These are phyloP conservation scores for Suhomyces yuchorum DNA, from an alignment of 1,139 yeast species.

Conservation along the genomic window DNA sequence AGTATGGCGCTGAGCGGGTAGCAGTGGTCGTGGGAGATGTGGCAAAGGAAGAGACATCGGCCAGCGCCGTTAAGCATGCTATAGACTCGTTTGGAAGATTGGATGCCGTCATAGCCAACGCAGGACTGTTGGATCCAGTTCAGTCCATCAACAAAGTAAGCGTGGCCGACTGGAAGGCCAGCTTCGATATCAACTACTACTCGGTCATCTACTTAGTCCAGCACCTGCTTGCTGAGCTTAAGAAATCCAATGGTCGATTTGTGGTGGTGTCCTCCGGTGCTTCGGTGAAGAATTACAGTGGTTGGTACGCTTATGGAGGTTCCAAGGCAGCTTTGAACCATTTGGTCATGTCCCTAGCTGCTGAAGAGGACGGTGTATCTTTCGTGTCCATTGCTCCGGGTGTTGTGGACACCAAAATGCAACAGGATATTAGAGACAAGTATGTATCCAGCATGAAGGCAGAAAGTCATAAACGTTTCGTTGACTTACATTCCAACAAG, in stretches of 20 bases:
- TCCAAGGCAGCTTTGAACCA: conserved; percentile 90
- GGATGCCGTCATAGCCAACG: conserved; percentile 78
- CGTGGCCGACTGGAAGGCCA: conserved; percentile 58
- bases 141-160: conserved; percentile 53
- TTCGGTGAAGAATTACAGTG: conserved; percentile 55
- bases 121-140: conserved; percentile 87
- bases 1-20: conserved; percentile 53
- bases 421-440: conserved; percentile 64
- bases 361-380: conserved; percentile 62
- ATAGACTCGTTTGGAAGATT: conserved; percentile 57
- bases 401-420: conserved; percentile 90
- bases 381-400: conserved; percentile 87
- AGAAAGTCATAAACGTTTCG: conserved; percentile 58
- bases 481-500: conserved; percentile 55
- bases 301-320: conserved; percentile 91
- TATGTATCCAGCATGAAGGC: conserved; percentile 59
- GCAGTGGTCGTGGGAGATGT: conserved; percentile 70
- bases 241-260: conserved; percentile 58
- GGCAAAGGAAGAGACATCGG: conserved; percentile 40
- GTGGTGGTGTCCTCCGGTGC: conserved; percentile 90
- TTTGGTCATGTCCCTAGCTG: conserved; percentile 63
- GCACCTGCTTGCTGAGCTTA: conserved; percentile 59
- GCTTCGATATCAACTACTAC: conserved; percentile 79
- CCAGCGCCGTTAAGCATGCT: conserved; percentile 50
- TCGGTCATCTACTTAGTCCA: conserved; percentile 67